Evolutionary conservation across 2,329 filamentous ascomycete species (phyloP).

Genomic region (Pseudomassariella vexata): DNA sequence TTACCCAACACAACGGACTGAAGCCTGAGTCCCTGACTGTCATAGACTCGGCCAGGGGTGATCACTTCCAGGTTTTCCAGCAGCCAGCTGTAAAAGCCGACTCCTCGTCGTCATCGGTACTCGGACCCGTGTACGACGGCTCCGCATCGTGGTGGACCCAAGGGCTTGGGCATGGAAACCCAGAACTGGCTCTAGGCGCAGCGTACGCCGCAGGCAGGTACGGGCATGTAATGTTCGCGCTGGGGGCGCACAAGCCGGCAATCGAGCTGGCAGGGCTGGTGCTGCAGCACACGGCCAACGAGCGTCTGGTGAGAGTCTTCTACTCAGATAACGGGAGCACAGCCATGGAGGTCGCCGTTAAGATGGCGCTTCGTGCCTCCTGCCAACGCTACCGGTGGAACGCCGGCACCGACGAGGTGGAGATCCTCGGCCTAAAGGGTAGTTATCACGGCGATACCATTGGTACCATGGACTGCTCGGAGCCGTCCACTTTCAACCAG

Average conservation of each 20-base stretch:
- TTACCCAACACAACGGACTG: conserved; percentile 71
- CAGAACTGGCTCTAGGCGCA: conserved; percentile 64
- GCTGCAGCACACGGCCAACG: conserved; percentile 53
- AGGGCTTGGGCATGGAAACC: conserved; percentile 74
- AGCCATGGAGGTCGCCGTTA: conserved; percentile 76
- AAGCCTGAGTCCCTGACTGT: conserved; percentile 58
- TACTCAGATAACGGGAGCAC: conserved; percentile 83
- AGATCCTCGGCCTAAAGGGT: conserved; percentile 69
- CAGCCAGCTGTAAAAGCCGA: conserved; percentile 5
- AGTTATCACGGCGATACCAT: conserved; percentile 87
- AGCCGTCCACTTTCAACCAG: conserved; percentile 72
- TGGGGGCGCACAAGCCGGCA: conserved; percentile 73
- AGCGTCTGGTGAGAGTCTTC: conserved; percentile 65
- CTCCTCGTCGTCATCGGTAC: conserved; percentile 4
- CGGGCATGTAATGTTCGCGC: conserved; percentile 84
- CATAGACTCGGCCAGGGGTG: conserved; percentile 76
- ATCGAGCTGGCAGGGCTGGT: conserved; percentile 62
- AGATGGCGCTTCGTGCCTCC: conserved; percentile 74
- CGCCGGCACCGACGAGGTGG: conserved; percentile 50
- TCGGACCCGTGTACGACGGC: conserved; percentile 70
- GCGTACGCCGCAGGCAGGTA: conserved; percentile 79
- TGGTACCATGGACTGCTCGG: conserved; percentile 79
- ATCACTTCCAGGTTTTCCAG: conserved; percentile 64
- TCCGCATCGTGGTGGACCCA: conserved; percentile 93
- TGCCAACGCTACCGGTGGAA: conserved; percentile 63